A percentile compares a stretch with the other conserved stretches of the same genome.
phyloP scores from a whole-genome alignment of 164 flowering plant species.

The Litsea cubeba region DNA sequence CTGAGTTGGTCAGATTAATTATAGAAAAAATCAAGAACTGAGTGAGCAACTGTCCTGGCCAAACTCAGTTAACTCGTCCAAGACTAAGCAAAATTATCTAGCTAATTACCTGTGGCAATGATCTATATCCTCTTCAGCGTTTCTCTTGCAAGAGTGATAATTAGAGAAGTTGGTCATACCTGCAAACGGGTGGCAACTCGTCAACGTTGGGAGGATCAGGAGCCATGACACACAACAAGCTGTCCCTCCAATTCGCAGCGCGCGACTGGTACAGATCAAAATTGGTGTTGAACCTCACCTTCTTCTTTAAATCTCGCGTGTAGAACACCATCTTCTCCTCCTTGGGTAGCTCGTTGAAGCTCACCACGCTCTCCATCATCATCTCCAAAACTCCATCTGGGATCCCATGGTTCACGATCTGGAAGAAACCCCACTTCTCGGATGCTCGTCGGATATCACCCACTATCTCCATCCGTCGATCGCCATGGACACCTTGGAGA shows the following conservation, averaged over 20 bases:
- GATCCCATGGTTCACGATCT: conserved; percentile 22
- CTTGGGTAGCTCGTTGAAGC: conserved; percentile 4
- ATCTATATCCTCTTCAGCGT: neutral
- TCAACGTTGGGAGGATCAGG: conserved; percentile 4
- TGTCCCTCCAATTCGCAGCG: conserved; percentile 30
- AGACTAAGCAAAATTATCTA: neutral
- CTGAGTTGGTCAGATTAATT: too few species aligned
- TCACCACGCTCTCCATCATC: neutral
- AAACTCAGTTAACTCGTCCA: too few species aligned
- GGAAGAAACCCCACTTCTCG: conserved; percentile 23
- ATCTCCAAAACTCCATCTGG: conserved; percentile 6
- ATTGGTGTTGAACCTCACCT: conserved; percentile 15
- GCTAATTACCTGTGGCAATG: neutral
- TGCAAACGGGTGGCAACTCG: conserved; percentile 13
- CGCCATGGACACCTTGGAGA: conserved; percentile 4
- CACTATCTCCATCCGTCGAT: conserved; percentile 5
- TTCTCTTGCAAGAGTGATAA: neutral
- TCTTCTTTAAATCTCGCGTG: conserved; percentile 1
- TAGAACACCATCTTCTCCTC: conserved; percentile 10
- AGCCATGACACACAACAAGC: conserved; percentile 11
- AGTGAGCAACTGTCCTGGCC: neutral
- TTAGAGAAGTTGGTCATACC: neutral
- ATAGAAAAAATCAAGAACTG: neutral
- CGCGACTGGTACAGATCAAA: conserved; percentile 19
- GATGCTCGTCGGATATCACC: conserved; percentile 17